Conservation (phyloP, 495 filamentous ascomycete genomes). For the Aspergillus campestris region DNA sequence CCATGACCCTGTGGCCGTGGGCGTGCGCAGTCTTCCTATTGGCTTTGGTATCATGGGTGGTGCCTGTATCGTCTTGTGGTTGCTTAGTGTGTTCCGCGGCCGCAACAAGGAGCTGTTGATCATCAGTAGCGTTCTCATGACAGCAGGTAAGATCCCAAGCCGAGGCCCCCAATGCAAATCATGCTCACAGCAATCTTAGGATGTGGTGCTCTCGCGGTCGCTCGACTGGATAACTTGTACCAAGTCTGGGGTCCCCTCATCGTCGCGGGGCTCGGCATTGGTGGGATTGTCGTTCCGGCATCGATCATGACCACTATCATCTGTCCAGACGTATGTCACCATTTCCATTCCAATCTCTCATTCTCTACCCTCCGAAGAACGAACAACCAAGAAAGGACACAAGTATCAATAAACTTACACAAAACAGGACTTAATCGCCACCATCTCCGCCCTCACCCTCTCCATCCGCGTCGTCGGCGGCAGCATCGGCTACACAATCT, state of each 20-base stretch:
- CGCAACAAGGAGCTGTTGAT: constrained; percentile 58
- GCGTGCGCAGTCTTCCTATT: constrained; percentile 57
- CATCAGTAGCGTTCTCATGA: constrained; percentile 56
- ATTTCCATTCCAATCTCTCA: neutral
- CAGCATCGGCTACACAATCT: constrained; percentile 61
- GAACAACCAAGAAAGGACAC: no score
- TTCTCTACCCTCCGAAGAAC: no score
- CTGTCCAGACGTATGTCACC: constrained; percentile 46
- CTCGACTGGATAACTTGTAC: constrained; percentile 49
- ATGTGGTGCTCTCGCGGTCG: constrained; percentile 53
- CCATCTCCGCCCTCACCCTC: constrained; percentile 64
- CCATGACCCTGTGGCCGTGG: constrained; percentile 58
- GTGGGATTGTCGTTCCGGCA: constrained; percentile 65
- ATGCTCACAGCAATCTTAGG: constrained; percentile 25
- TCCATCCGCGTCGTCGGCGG: constrained; percentile 65
- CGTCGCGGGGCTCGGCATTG: constrained; percentile 61
- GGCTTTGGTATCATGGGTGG: constrained; percentile 56
- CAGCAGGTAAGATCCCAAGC: constrained; percentile 42
- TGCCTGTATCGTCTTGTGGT: constrained; percentile 52
- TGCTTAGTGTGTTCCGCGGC: constrained; percentile 53
- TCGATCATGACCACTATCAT: constrained; percentile 67
- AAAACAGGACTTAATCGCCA: constrained; percentile 57
- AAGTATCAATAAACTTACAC: constrained; percentile 6
- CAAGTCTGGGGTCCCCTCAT: constrained; percentile 54
- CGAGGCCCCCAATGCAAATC: neutral